A percentile compares a stretch with the other conserved stretches of the same genome.
These are phyloP conservation scores for Aspergillus sp. DNA, from an alignment of 2,329 filamentous ascomycete genomes.

Conservation along the genomic window DNA sequence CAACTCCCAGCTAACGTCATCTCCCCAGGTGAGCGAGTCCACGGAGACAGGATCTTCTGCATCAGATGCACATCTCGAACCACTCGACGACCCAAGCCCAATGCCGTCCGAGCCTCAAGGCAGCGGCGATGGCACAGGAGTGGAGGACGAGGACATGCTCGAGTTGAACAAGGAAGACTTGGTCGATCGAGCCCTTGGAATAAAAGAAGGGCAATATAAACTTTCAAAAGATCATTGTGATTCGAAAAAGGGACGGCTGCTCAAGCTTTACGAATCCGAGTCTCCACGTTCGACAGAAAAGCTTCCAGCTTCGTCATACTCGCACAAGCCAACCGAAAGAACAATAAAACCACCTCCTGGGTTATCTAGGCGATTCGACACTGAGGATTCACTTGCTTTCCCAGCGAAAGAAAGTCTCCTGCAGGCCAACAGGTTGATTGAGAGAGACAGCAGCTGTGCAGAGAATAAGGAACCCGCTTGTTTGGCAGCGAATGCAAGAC, in stretches of 20 bases:
- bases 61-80: neutral
- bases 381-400: slow-evolving; percentile 6
- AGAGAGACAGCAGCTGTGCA: slow-evolving; percentile 22
- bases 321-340: neutral
- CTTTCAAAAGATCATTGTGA: neutral
- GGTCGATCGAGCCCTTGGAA: neutral
- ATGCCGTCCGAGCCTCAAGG: neutral
- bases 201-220: neutral
- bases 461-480: neutral
- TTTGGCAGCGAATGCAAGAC: neutral
- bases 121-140: neutral
- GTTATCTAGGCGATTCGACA: neutral
- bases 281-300: neutral
- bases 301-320: neutral
- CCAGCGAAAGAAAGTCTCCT: slow-evolving; percentile 16
- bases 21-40: neutral
- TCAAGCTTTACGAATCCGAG: neutral
- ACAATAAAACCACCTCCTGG: slow-evolving; percentile 24
- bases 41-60: neutral
- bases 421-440: slow-evolving; percentile 29
- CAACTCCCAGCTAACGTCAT: neutral
- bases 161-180: neutral
- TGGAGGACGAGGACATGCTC: neutral
- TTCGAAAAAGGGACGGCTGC: neutral
- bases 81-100: neutral